Percentiles rank a stretch among this genome's conserved stretches.
phyloP scores from a whole-genome alignment of 495 filamentous ascomycete genomes.

The Neurospora sp. region DNA sequence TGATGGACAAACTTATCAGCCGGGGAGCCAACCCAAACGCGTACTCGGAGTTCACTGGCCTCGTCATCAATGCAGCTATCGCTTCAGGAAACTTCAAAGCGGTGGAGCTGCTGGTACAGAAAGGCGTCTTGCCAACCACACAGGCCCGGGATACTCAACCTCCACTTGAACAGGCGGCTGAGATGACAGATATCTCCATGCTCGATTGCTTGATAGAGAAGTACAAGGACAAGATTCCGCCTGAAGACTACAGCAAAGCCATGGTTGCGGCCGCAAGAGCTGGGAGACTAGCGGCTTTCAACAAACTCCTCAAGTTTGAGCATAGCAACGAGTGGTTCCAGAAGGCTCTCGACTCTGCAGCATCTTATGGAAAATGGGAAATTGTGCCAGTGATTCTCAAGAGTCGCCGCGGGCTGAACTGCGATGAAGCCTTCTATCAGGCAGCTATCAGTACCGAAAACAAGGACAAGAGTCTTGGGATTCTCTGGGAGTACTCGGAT shows the following conservation, averaged over 20 bases:
- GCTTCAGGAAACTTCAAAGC: slow-evolving; percentile 21
- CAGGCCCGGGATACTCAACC: slow-evolving; percentile 14
- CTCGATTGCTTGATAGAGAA: slow-evolving; percentile 21
- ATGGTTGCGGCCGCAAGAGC: slow-evolving; percentile 5
- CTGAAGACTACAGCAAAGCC: slow-evolving; percentile 12
- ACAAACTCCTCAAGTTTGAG: neutral
- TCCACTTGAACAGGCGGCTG: slow-evolving; percentile 20
- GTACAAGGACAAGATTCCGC: slow-evolving; percentile 12
- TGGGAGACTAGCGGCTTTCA: neutral
- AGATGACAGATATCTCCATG: slow-evolving; percentile 22
- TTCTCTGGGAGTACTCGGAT: neutral
- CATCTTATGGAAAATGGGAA: neutral
- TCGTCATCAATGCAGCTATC: slow-evolving; percentile 26
- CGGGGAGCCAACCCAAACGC: slow-evolving; percentile 24
- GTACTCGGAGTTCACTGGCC: slow-evolving; percentile 16
- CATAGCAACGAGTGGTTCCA: neutral
- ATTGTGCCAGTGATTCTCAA: neutral
- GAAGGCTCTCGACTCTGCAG: neutral
- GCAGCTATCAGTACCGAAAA: neutral
- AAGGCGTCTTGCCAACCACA: slow-evolving; percentile 16
- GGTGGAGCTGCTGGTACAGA: slow-evolving; percentile 24
- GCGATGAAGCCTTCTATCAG: neutral
- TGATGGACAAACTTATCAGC: slow-evolving; percentile 24
- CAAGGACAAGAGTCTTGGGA: neutral
- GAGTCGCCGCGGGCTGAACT: neutral